Base-by-base conservation (phyloP, 2,329 filamentous ascomycete species). In the Aspergillus pseudotamarii region DNA sequence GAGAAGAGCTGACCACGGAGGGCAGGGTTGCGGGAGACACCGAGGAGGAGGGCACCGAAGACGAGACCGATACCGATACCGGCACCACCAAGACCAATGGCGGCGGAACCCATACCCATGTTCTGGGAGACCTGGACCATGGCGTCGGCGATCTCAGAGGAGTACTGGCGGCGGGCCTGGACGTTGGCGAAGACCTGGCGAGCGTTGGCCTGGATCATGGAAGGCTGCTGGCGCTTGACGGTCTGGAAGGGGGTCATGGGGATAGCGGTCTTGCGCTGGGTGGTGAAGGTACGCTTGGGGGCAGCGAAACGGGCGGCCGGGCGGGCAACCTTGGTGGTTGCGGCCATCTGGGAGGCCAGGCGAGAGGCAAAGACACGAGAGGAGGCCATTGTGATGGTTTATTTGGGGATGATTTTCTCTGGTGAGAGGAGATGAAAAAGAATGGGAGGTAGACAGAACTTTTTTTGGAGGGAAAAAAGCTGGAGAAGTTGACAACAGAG, bases 11-110 rank as follows among this genome's bases (percentile, higher is more conserved):
- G 93, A 82, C 92, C 92, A 86, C 92, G 91, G 85, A 96, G 91
- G 80, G 91, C 91, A 79, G 92, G 92, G 91, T 96, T 96, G 86
- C 92, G 92, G 86, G 92, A 91, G 82, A 95, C 92, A 85, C 89
- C 89, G 84, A 91, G 89, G 80, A 96, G 87, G 81, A 96, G 91
- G 78, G 91, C 89, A 80, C 91, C 92, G 89, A 96, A 96, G 80
- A 96, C 92, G 80, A 94, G 89, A 87, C 92, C 92, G 84, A 95
- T 96, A 92, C 92, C 92, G 83, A 95, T 92, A 93, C 92, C 91
- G 80, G 91, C 91, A 90, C 91, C 91, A 80, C 91, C 92, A 78
- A 96, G 91, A 91, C 92, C 92, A 80, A 96, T 93, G 85, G 92
- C 92, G 78, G 92, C 92, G 75, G 89, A 86, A 83, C 91, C 91